Evolutionary conservation across 148 eudicot genomes (phyloP).

Genomic region (Camellia granthamiana): DNA sequence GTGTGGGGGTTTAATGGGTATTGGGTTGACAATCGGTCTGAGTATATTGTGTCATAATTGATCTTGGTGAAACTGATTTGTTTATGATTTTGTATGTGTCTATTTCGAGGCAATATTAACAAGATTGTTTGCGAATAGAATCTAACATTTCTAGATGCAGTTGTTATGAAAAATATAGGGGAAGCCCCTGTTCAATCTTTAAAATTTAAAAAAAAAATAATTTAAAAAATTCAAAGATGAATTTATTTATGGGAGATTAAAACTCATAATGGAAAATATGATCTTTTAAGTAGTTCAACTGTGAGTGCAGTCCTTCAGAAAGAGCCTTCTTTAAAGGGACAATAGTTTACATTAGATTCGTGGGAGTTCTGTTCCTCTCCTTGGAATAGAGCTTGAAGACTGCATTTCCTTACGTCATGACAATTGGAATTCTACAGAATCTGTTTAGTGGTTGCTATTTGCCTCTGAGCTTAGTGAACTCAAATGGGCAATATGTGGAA

Average conservation of each 20-base stretch:
- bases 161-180: background rate
- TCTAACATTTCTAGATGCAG: background rate
- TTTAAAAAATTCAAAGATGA: too few species aligned
- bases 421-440: too few species aligned
- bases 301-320: background rate
- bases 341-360: background rate
- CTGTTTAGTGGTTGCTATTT: too few species aligned
- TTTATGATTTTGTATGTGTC: background rate
- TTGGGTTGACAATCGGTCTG: too few species aligned
- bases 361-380: too few species aligned
- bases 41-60: too few species aligned
- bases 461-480: too few species aligned
- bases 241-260: background rate
- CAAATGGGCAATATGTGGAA: too few species aligned
- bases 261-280: background rate
- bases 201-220: background rate
- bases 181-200: background rate
- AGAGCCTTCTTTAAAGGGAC: background rate
- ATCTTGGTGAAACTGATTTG: background rate
- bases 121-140: background rate
- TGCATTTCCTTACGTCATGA: too few species aligned
- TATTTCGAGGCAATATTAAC: background rate
- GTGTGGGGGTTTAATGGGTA: too few species aligned
- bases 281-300: background rate
- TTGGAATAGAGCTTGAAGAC: too few species aligned